These are phyloP conservation scores for Amanita brunnescens DNA, from an alignment of 768 basidiomycete species.

Conservation along the genomic window DNA sequence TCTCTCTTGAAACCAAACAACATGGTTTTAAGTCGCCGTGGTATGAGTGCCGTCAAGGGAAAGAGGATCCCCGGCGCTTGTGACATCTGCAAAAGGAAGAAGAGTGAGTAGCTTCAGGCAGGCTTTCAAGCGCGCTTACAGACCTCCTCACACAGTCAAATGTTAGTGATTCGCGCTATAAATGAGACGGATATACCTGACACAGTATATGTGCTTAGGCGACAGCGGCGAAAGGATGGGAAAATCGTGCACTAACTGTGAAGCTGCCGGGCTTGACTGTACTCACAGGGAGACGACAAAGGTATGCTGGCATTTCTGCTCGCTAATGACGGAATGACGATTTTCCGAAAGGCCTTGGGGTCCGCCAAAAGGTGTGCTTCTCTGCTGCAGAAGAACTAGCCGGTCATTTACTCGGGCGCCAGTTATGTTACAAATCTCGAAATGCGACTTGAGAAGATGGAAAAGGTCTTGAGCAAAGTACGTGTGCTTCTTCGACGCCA, in stretches of 20 bases:
- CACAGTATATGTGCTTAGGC: slow-evolving; percentile 29
- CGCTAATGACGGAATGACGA: neutral
- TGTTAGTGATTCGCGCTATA: slow-evolving; percentile 18
- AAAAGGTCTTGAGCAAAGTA: slow-evolving; percentile 49
- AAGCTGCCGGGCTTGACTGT: slow-evolving; percentile 49
- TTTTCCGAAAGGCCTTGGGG: slow-evolving; percentile 36
- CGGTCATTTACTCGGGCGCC: slow-evolving; percentile 24
- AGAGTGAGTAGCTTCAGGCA: slow-evolving; percentile 32
- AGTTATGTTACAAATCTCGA: slow-evolving; percentile 61
- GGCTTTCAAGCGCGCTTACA: neutral
- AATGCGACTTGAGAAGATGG: slow-evolving; percentile 54
- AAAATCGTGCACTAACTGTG: slow-evolving; percentile 57
- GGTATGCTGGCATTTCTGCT: slow-evolving; percentile 27
- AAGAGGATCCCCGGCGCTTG: slow-evolving; percentile 59
- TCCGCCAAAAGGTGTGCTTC: slow-evolving; percentile 46
- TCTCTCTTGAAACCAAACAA: neutral
- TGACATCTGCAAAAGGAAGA: slow-evolving; percentile 67
- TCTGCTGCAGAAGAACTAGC: neutral
- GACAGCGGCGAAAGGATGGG: slow-evolving; percentile 62
- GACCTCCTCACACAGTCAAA: neutral
- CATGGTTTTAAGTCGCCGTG: neutral
- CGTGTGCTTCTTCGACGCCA: slow-evolving; percentile 6
- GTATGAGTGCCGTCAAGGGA: slow-evolving; percentile 31
- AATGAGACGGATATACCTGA: neutral
- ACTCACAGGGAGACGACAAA: slow-evolving; percentile 64